Conservation (phyloP, 306 rosid genomes). For the Vachellia pachyceras region DNA sequence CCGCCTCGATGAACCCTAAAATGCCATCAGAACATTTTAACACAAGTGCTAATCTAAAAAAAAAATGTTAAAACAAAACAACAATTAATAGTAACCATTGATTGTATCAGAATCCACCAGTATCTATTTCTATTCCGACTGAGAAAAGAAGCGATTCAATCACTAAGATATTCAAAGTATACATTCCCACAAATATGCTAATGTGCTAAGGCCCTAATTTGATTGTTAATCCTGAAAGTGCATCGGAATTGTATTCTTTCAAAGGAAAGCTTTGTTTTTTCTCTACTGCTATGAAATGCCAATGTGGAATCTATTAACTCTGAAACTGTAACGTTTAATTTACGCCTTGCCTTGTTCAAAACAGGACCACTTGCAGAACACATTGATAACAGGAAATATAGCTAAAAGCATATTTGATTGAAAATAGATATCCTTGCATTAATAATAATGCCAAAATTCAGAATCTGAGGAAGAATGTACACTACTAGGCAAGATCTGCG, state of each 20-base stretch:
- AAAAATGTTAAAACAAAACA: conserved; percentile 12
- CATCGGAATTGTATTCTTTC: too few relatives aligned
- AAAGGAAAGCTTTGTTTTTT: too few relatives aligned
- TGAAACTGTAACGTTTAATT: too few relatives aligned
- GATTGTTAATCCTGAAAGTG: background rate
- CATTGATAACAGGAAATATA: background rate
- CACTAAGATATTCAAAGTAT: background rate
- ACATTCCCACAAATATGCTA: background rate
- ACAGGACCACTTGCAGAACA: conserved; percentile 1
- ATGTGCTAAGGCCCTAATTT: background rate
- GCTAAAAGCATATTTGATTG: conserved; percentile 3
- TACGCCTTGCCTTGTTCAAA: too few relatives aligned
- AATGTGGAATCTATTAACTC: too few relatives aligned
- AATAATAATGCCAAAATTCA: conserved; percentile 19
- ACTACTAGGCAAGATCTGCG: too few relatives aligned
- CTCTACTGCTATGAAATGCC: too few relatives aligned
- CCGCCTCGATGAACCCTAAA: conserved; percentile 99
- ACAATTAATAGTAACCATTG: background rate
- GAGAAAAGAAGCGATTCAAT: background rate
- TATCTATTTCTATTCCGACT: background rate
- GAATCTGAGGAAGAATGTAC: too few relatives aligned
- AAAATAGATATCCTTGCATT: background rate
- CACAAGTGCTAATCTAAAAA: background rate
- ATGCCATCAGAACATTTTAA: conserved; percentile 33
- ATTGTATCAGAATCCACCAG: conserved; percentile 11